A percentile compares a stretch with the other conserved stretches of the same genome.
phyloP scores from a whole-genome alignment of 345 rosid species.

The rapeseed (Brassica napus) region DNA sequence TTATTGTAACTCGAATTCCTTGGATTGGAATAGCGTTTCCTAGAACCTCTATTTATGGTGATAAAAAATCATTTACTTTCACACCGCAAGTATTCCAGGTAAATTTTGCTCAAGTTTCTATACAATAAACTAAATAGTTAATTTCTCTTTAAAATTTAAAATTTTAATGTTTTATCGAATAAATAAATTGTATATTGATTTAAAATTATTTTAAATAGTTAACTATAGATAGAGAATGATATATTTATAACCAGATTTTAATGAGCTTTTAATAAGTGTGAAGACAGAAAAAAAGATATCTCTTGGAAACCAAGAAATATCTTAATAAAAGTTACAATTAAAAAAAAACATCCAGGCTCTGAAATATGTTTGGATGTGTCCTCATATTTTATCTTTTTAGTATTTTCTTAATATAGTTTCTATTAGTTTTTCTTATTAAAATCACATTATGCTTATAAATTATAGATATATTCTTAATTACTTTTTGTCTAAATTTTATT shows the following conservation, averaged over 20 bases:
- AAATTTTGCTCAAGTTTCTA: no score
- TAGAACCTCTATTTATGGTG: background rate
- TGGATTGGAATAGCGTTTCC: background rate
- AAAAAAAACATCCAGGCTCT: background rate
- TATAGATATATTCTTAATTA: background rate
- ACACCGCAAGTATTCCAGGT: background rate
- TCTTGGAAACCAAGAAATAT: background rate
- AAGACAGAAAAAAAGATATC: background rate
- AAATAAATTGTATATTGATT: background rate
- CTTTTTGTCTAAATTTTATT: background rate
- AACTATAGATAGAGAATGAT: background rate
- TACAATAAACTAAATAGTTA: background rate
- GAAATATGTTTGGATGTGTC: background rate
- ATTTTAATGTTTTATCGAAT: background rate
- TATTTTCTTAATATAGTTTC: background rate
- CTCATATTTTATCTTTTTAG: background rate
- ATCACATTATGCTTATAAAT: no score
- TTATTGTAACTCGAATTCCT: background rate
- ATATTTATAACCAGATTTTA: background rate
- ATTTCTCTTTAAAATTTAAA: background rate
- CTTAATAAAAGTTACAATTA: background rate
- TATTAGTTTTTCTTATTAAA: no score
- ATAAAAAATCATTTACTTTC: background rate
- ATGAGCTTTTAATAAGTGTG: background rate
- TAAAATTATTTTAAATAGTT: background rate